Evolutionary conservation across 768 basidiomycete species (phyloP), one percentile per base, ranked within the genome.

Genomic region (Hericium coralloides): DNA sequence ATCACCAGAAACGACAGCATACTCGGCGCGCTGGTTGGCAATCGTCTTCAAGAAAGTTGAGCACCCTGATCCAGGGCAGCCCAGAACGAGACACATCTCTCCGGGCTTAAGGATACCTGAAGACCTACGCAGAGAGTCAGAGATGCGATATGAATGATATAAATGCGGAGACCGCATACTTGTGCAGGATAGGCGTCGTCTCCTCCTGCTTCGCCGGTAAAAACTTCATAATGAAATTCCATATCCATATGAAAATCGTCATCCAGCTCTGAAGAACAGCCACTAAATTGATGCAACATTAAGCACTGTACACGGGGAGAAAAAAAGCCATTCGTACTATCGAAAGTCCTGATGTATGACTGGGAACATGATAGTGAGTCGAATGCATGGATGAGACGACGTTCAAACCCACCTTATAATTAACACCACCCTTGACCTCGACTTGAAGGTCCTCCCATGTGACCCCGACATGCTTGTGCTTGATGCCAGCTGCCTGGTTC

Each of bases 41-140:
- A 95, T 85, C 0, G 83, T 70, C 70, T 91, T 92, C 20, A 95
- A 76, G 72, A 95, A 92, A 0, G 93, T 89, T 0, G 85, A 82
- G 67, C 93, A 95, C 37, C 92, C 92, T 5, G 89, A 79, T 1
- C 87, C 88, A 4, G 92, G 92, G 55, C 89, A 84, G 18, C 92
- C 92, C 10, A 57, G 39, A 12, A 52, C 51, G n/a, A 43, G 37
- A 38, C 50, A 37, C 60, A 61, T 61, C 47, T 61, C 60, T 3
- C 60, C 58, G 15, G 60, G 60, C 48, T 56, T 61, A 23, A 56
- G 26, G 15, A 61, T 18, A 38, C 60, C 60, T 12, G 59, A 60
- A n/a, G 53, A 58, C 26, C 59, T 60, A 49, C 14, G 14, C 8
- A 12, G 26, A 31, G 23, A 23, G 4, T 18, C 38, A 15, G 31